Evolutionary conservation across 495 filamentous ascomycete species (phyloP), one percentile per base, ranked within the genome.

Genomic region (Penicillium pulvis): DNA sequence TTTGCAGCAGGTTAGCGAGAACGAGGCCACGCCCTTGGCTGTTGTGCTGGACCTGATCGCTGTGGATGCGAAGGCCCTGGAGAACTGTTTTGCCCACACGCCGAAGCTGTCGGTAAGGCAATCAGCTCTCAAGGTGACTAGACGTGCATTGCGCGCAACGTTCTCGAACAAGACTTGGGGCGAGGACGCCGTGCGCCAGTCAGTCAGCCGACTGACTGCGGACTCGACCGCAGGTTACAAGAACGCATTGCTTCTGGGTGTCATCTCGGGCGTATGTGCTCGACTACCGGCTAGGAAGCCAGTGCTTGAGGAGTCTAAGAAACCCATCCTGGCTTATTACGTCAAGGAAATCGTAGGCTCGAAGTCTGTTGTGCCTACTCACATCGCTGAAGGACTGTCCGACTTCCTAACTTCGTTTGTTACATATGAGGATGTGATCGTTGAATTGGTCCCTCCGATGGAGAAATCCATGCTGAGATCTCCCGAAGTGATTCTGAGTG

Each of bases 381-480:
- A 96, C 67, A 82, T 96, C 57, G 86, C 88, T 1, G 76, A 77
- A 64, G 89, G 85, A 2, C 73, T 98, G 19, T 75, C 76, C n/a
- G 92, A 97, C 65, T 97, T 98, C 74, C 96, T 97, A 68, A 62
- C 73, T 14, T 77, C 75, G 8, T 97, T 94, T 61, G 77, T 90
- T n/a, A 85, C 84, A 2, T 68, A 83, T 9, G 89, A 90, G 42
- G 92, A 97, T 55, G 69, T 98, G 10, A 77, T 81, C 48, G 85
- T 84, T 54, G 88, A 94, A 41, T 58, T 97, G 35, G 77, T 92
- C 24, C 91, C 94, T 45, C 78, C 90, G 0, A 75, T 98, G 6
- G 94, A 98, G 62, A 95, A 95, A 71, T 87, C 89, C 1, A 83
- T 98, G 41, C 71, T 98, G 42, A 83, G 94, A 71, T 86, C 94